Conservation (phyloP, 2,329 filamentous ascomycete species). For the Ophiobolus disseminans region DNA sequence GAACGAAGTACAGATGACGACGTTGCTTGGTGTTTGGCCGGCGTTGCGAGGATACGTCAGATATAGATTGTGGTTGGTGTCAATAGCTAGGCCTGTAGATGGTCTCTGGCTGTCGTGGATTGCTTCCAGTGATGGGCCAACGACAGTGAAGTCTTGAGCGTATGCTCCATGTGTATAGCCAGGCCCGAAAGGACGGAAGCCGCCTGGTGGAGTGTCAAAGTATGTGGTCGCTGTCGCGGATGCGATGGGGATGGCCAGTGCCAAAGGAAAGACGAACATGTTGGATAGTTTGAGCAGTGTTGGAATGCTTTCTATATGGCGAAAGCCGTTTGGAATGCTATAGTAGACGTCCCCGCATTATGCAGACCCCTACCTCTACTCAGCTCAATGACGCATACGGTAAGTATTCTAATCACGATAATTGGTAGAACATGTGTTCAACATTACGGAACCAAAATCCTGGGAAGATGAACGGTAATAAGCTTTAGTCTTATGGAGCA, state of each 20-base stretch:
- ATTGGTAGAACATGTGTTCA: too few species aligned
- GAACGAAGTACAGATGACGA: conserved; percentile 50
- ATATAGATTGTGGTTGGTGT: conserved; percentile 48
- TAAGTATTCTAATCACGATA: too few species aligned
- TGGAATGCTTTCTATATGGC: too few species aligned
- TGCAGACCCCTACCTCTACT: too few species aligned
- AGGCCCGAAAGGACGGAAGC: conserved; percentile 18
- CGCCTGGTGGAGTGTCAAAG: conserved; percentile 16
- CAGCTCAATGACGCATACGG: too few species aligned
- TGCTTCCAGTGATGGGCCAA: conserved; percentile 45
- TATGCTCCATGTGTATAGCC: conserved; percentile 24
- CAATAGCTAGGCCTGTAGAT: conserved; percentile 52
- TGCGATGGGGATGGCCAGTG: not conserved
- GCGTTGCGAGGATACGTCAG: conserved; percentile 53
- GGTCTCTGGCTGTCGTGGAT: conserved; percentile 49
- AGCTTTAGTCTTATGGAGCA: too few species aligned
- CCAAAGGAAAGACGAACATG: not conserved
- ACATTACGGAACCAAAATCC: too few species aligned
- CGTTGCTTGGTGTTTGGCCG: conserved; percentile 47
- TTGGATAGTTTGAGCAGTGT: too few species aligned
- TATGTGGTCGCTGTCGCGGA: conserved; percentile 4
- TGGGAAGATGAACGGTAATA: too few species aligned
- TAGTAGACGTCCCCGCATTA: too few species aligned
- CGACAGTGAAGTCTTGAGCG: conserved; percentile 47
- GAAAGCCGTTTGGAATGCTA: too few species aligned